Evolutionary conservation across 495 filamentous ascomycete species (phyloP).

Genomic region (Lentithecium fluviatile): DNA sequence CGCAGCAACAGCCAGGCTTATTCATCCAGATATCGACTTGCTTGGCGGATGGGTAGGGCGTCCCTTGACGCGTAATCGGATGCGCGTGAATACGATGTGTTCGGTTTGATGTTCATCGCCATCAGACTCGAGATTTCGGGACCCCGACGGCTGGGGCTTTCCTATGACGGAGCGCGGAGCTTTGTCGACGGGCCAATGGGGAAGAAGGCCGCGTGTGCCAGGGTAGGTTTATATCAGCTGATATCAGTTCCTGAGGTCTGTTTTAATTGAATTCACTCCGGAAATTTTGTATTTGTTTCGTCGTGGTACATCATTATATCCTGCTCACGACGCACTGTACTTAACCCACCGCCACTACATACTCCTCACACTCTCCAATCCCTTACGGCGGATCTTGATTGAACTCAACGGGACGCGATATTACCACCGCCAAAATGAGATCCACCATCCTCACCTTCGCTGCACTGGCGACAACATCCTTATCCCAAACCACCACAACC

Average conservation of each 20-base stretch:
- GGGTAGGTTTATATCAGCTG: neutral
- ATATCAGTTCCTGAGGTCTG: too few relatives aligned
- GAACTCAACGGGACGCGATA: neutral
- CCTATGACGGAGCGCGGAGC: slow-evolving; percentile 11
- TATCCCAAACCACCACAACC: neutral
- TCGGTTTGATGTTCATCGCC: neutral
- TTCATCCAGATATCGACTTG: neutral
- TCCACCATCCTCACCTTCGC: neutral
- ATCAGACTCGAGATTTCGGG: slow-evolving; percentile 26
- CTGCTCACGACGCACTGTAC: too few relatives aligned
- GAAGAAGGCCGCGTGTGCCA: slow-evolving; percentile 24
- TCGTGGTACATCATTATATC: too few relatives aligned
- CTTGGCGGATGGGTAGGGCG: neutral
- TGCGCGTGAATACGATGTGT: neutral
- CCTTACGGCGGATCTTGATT: neutral
- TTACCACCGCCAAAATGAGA: slow-evolving; percentile 6
- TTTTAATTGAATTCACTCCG: too few relatives aligned
- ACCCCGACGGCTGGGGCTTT: slow-evolving; percentile 26
- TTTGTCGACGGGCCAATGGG: slow-evolving; percentile 14
- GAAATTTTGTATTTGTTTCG: too few relatives aligned
- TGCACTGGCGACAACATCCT: neutral
- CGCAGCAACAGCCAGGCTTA: neutral
- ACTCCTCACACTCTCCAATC: neutral
- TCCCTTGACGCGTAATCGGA: slow-evolving; percentile 18
- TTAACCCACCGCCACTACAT: too few relatives aligned